Conservation (phyloP, 805 yeast species). For the Metschnikowia shivogae region DNA sequence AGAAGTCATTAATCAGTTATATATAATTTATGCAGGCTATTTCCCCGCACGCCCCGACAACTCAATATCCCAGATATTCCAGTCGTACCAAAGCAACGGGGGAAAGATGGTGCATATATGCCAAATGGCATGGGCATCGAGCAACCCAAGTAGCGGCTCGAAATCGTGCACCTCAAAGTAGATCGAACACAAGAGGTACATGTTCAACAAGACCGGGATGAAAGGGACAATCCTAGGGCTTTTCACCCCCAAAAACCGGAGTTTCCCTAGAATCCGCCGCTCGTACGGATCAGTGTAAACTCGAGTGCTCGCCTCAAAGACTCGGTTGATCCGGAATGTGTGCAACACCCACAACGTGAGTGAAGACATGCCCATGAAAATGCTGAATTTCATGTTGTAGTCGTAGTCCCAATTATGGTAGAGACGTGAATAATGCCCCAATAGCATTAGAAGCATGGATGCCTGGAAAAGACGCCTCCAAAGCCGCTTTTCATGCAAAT, state of each 20-base stretch:
- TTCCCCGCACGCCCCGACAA: conserved; percentile 10
- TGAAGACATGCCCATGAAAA: conserved; percentile 28
- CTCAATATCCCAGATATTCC: conserved; percentile 46
- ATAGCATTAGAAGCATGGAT: conserved; percentile 17
- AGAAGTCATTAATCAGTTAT: not conserved
- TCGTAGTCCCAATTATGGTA: conserved; percentile 35
- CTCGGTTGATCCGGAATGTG: conserved; percentile 19
- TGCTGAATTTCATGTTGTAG: conserved; percentile 33
- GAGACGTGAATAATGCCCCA: conserved; percentile 28
- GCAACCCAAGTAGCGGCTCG: conserved; percentile 39
- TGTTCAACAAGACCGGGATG: conserved; percentile 32
- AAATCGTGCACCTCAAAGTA: conserved; percentile 35
- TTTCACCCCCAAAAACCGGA: conserved; percentile 26
- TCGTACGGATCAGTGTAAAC: conserved; percentile 37
- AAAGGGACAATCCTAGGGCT: conserved; percentile 29
- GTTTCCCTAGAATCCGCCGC: conserved; percentile 30
- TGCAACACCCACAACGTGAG: conserved; percentile 34
- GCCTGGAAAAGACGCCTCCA: conserved; percentile 18
- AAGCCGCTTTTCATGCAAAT: conserved; percentile 13
- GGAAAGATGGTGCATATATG: conserved; percentile 87
- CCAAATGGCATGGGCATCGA: conserved; percentile 96
- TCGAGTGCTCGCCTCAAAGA: conserved; percentile 15
- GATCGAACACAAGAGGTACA: conserved; percentile 30
- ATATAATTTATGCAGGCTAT: not conserved
- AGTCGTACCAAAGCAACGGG: conserved; percentile 66